Evolutionary conservation across 2,329 filamentous ascomycete species (phyloP).

Genomic region (Zarea fungicola): DNA sequence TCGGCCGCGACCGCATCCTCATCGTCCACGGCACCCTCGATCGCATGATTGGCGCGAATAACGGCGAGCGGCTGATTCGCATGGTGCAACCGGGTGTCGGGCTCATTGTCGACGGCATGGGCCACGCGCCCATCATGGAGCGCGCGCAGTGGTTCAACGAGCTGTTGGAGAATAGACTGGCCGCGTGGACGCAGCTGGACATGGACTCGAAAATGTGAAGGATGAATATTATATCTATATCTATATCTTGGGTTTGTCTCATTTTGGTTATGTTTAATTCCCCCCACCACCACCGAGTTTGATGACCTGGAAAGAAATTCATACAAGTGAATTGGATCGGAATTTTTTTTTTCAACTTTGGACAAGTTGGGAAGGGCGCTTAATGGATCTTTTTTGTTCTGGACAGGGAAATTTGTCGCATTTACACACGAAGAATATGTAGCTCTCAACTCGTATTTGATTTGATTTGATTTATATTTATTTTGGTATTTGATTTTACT

Average conservation of each 20-base stretch:
- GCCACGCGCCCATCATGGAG: constrained; percentile 73
- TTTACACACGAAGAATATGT: not conserved
- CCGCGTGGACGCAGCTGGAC: constrained; percentile 44
- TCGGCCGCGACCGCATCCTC: constrained; percentile 70
- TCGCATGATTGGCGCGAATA: constrained; percentile 68
- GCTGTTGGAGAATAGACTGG: constrained; percentile 53
- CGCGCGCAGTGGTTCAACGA: constrained; percentile 62
- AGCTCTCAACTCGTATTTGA: constrained; percentile 1
- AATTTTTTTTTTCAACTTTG: too few relatives aligned
- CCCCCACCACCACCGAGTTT: not conserved
- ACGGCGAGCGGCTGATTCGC: constrained; percentile 63
- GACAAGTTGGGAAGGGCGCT: not conserved
- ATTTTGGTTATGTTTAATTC: not conserved
- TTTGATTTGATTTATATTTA: not conserved
- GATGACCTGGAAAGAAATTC: not conserved
- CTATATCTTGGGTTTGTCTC: not conserved
- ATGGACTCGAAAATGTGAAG: not conserved
- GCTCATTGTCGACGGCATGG: constrained; percentile 62
- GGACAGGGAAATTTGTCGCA: not conserved
- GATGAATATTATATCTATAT: not conserved
- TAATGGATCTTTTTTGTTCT: too few relatives aligned
- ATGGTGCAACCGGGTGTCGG: constrained; percentile 57
- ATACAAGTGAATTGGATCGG: not conserved
- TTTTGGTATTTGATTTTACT: not conserved
- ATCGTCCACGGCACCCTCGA: constrained; percentile 73